Base-by-base conservation (phyloP, 2,329 filamentous ascomycete species). In the Lecanoromycetidae sp. region DNA sequence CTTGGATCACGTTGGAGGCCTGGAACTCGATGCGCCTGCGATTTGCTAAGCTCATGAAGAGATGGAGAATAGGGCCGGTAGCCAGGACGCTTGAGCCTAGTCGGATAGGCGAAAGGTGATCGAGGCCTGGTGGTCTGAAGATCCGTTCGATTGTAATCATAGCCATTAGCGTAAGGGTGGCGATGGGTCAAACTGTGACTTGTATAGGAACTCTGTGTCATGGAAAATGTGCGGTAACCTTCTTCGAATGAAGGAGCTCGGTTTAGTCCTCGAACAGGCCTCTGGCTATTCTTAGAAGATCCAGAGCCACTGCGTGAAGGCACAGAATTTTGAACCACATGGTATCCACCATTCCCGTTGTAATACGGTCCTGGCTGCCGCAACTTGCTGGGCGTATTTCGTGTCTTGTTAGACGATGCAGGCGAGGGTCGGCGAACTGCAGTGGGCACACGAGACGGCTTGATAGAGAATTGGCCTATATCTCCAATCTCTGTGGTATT, bases 71-170 rank as follows among this genome's bases (percentile, higher is more conserved):
- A 54, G 10, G 53, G 54, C 10, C 50, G 48, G 39, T 54, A 55
- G 13, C 54, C 53, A 22, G 53, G 54, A 19, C 53, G 52, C 46
- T 51, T 55, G 10, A 55, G 46, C 37, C 53, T 47, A 3, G 53
- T 55, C n/a, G 54, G 53, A 46, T 56, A 56, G 10, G 48, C 48
- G 33, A 50, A 53, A 6, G 54, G 53, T 33, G 54, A 55, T 10
- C 52, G 49, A 39, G 54, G 52, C 29, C 49, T 46, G 12, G 37
- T 15, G 7, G 30, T 39, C 1, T 34, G 47, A 3, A 30, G 19
- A 20, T 27, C 33, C 17, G 33, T 37, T 15, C 34, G 47, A 30
- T 33, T 38, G 20, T 39, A 22, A 13, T 49, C 32, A 22, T 35
- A 26, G 19, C 35, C 41, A 23, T 37, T 49, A 12, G 2, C 8